Evolutionary conservation across 192 early-diverging fungal genomes (phyloP).

Genomic region (Oehlia diaphana): DNA sequence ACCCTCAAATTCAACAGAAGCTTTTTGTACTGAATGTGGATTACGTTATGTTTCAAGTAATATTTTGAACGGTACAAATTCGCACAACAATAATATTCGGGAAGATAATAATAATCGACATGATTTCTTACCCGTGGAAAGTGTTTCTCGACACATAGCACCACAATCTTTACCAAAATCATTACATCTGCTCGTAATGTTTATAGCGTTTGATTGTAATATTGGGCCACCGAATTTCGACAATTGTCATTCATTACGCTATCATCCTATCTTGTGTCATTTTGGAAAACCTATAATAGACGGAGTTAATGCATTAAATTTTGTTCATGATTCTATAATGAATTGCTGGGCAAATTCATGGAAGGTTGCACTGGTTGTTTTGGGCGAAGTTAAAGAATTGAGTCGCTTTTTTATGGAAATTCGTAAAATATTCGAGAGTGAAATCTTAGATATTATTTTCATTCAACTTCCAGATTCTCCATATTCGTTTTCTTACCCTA

Average conservation of each 20-base stretch:
- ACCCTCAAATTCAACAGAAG: background rate
- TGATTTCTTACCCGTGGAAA: no score
- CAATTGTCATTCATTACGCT: background rate
- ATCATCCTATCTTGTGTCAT: background rate
- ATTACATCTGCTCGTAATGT: background rate
- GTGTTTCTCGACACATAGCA: background rate
- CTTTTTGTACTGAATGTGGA: no score
- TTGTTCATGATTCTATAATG: background rate
- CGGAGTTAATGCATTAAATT: background rate
- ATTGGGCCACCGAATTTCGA: background rate
- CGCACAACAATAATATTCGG: no score
- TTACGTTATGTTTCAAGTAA: no score
- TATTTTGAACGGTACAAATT: no score
- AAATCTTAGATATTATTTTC: conserved; percentile 7
- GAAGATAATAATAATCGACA: no score
- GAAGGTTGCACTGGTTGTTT: background rate
- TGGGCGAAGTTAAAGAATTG: background rate
- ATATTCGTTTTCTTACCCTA: no score
- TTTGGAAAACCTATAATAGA: background rate
- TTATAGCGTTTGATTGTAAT: background rate
- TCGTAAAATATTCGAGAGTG: background rate
- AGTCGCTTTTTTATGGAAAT: background rate
- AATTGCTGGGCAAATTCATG: conserved; percentile 19
- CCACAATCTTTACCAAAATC: background rate
- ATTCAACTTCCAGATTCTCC: background rate